These are phyloP conservation scores for Pichia sorboxylosa DNA, from an alignment of 1,139 yeast species.

Conservation along the genomic window DNA sequence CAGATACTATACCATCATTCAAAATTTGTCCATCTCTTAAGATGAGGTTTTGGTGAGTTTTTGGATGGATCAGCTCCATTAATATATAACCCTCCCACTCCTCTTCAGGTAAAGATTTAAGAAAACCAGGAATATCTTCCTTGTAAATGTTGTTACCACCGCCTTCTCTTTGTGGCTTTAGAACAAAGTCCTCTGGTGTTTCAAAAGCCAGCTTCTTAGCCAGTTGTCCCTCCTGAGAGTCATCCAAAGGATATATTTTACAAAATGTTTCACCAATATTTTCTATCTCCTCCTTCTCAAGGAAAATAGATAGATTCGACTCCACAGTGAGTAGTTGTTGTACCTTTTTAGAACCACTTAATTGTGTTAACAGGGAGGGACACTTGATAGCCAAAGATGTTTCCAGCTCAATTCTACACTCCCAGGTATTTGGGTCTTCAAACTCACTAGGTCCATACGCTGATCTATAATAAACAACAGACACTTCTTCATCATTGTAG, in stretches of 20 bases:
- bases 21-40: slow-evolving; percentile 53
- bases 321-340: slow-evolving; percentile 74
- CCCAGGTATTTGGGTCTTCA: slow-evolving; percentile 58
- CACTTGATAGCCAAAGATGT: slow-evolving; percentile 75
- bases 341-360: slow-evolving; percentile 85
- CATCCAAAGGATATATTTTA: slow-evolving; percentile 74
- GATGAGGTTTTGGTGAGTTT: slow-evolving; percentile 51
- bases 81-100: slow-evolving; percentile 88
- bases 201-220: slow-evolving; percentile 64
- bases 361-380: slow-evolving; percentile 79
- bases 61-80: slow-evolving; percentile 86
- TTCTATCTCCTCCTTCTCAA: slow-evolving; percentile 26
- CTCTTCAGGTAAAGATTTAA: slow-evolving; percentile 45
- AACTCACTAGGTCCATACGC: slow-evolving; percentile 62
- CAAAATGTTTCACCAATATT: slow-evolving; percentile 55
- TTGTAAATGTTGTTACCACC: slow-evolving; percentile 88
- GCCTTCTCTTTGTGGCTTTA: slow-evolving; percentile 97
- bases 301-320: slow-evolving; percentile 35
- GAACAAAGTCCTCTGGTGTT: slow-evolving; percentile 58
- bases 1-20: slow-evolving; percentile 63
- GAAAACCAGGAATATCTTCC: slow-evolving; percentile 65
- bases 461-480: slow-evolving; percentile 81
- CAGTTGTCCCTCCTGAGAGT: slow-evolving; percentile 44
- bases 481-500: slow-evolving; percentile 54
- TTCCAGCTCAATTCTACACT: slow-evolving; percentile 61